phyloP scores from a whole-genome alignment of 192 early-diverging fungal genomes.

The Coemansia sp. region DNA sequence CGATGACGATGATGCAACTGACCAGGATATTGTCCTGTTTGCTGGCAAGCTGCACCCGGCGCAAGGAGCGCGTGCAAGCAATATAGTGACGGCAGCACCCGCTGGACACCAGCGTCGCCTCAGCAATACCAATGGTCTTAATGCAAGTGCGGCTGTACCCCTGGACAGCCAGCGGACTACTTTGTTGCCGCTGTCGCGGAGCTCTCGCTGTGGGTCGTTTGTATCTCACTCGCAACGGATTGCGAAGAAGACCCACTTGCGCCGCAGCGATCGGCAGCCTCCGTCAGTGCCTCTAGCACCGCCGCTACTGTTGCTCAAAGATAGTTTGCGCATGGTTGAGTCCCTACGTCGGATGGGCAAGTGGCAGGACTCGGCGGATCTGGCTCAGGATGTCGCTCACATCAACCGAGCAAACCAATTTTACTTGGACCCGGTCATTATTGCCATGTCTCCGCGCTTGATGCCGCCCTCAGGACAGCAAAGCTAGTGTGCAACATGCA shows the following conservation, averaged over 20 bases:
- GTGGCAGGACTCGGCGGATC: slow-evolving; percentile 21
- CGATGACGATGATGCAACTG: slow-evolving; percentile 10
- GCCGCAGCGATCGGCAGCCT: slow-evolving; percentile 20
- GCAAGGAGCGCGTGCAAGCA: neutral
- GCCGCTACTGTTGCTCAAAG: slow-evolving; percentile 20
- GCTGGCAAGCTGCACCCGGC: slow-evolving; percentile 30
- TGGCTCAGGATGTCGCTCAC: neutral
- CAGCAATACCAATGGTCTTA: slow-evolving; percentile 6
- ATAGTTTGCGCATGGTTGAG: slow-evolving; percentile 50
- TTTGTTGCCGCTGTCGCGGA: slow-evolving; percentile 21
- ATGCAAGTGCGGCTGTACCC: neutral
- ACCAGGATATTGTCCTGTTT: slow-evolving; percentile 51
- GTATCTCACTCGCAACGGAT: slow-evolving; percentile 39
- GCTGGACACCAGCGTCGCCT: slow-evolving; percentile 11
- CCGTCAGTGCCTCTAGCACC: neutral
- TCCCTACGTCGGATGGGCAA: slow-evolving; percentile 55
- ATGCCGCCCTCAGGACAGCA: slow-evolving; percentile 34
- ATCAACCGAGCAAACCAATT: slow-evolving; percentile 31
- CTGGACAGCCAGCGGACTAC: neutral
- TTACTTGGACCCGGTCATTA: slow-evolving; percentile 28
- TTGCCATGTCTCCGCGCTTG: slow-evolving; percentile 39
- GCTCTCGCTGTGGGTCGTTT: slow-evolving; percentile 17
- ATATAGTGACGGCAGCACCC: neutral
- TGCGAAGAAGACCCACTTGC: slow-evolving; percentile 38
- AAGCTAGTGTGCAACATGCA: neutral